These are phyloP conservation scores for Lactarius akahatsu DNA, from an alignment of 768 basidiomycete species.

Conservation along the genomic window DNA sequence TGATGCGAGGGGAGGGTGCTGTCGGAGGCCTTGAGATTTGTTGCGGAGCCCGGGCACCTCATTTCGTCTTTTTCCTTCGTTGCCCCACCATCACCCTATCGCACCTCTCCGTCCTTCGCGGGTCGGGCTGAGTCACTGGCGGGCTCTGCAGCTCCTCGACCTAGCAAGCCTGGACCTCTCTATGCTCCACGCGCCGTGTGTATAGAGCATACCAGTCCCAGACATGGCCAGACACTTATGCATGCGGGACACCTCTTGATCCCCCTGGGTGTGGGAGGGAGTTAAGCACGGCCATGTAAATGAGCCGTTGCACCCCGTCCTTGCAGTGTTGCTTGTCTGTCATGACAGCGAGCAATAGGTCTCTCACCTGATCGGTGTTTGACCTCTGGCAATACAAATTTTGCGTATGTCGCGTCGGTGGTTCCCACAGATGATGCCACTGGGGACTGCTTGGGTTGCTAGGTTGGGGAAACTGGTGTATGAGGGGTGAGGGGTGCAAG, in stretches of 20 bases:
- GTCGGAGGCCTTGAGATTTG: conserved; percentile 27
- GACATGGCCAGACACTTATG: neutral
- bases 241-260: neutral
- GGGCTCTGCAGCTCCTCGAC: conserved; percentile 16
- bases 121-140: conserved; percentile 22
- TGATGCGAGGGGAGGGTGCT: conserved; percentile 25
- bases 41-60: conserved; percentile 24
- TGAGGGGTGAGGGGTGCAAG: conserved; percentile 26
- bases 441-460: conserved; percentile 21
- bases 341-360: neutral
- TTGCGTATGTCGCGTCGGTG: neutral
- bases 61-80: neutral
- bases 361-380: neutral
- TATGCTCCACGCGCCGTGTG: neutral
- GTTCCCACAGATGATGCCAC: neutral
- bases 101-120: conserved; percentile 20
- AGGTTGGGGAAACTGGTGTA: conserved; percentile 27
- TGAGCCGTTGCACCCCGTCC: neutral
- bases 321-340: neutral
- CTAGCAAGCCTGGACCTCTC: neutral
- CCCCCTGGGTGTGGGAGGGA: neutral
- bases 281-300: neutral
- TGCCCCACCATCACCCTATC: conserved; percentile 21
- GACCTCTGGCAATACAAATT: neutral
- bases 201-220: neutral